Evolutionary conservation across 176 grass and related monocot genomes (phyloP), one percentile per base, ranked within the genome.

Genomic region (Oryza brachyantha): DNA sequence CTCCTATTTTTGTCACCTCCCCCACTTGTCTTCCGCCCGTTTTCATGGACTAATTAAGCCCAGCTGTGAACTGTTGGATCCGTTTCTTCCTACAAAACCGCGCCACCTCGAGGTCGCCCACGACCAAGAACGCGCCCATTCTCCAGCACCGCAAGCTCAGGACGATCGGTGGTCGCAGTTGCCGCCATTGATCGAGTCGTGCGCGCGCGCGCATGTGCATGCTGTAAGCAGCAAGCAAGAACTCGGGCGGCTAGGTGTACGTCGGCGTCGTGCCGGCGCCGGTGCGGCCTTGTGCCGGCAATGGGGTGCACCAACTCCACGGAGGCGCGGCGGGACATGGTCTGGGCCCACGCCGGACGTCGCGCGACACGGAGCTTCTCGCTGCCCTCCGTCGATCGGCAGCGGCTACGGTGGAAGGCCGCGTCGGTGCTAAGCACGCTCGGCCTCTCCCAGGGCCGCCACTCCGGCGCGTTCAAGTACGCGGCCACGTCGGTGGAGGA

Each of bases 221-320:
- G 72, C n/a, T n/a, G n/a, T n/a, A n/a, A n/a, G n/a, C n/a, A n/a
- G n/a, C 57, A 27, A 55, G 11, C 28, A 16, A 35, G 79, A 58
- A 43, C 24, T 25, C 31, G 40, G 75, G 41, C 21, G 58, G 59
- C 57, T 21, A 52, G 19, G 48, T 3, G 48, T 21, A 8, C 65
- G 11, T 26, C 50, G 22, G 5, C 26, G 59, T 38, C 37, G 50
- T 50, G 50, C 42, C 43, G 43, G 43, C 17, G 43, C 14, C 43
- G 40, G 32, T 21, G 42, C 40, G 40, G 24, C 59, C 41, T 13
- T 69, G 34, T 7, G 27, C 73, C 43, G 57, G 68, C 72, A 14
- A 92, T 92, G 90, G 90, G 90, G 71, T 92, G 83, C 79, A 45
- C 75, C 36, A 76, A 19, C 25, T 89, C 90, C 60, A 72, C 63